Percentiles rank a stretch among this genome's conserved stretches.
These are phyloP conservation scores for Magnaporthiopsis rhizophila DNA, from an alignment of 2,329 filamentous ascomycete species.

Conservation along the genomic window DNA sequence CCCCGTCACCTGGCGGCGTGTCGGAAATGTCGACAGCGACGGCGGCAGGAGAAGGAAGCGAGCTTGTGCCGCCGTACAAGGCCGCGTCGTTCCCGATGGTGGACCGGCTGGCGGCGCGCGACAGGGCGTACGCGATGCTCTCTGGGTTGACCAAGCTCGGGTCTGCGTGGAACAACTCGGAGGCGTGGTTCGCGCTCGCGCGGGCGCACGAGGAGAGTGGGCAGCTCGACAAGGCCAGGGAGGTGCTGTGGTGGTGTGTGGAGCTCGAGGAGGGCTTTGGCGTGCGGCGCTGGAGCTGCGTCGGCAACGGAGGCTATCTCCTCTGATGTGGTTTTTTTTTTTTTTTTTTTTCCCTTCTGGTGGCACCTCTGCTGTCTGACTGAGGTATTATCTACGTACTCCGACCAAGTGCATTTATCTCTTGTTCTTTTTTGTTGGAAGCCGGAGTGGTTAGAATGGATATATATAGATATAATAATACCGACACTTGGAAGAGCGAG, in stretches of 20 bases:
- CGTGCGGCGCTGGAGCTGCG: slow-evolving; percentile 68
- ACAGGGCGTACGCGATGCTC: slow-evolving; percentile 79
- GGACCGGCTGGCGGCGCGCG: slow-evolving; percentile 80
- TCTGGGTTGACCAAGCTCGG: slow-evolving; percentile 79
- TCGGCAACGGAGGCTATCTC: slow-evolving; percentile 60
- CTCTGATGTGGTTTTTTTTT: slow-evolving; percentile 27
- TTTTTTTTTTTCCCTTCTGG: neutral
- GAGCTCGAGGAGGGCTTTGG: slow-evolving; percentile 83
- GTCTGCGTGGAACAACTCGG: slow-evolving; percentile 79
- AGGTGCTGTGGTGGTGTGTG: slow-evolving; percentile 95
- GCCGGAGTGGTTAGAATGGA: neutral
- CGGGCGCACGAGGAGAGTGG: slow-evolving; percentile 82
- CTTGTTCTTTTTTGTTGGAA: neutral
- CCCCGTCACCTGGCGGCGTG: neutral
- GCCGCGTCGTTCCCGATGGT: slow-evolving; percentile 59
- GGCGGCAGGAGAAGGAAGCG: slow-evolving; percentile 14
- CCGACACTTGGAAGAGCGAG: neutral
- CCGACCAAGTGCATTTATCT: neutral
- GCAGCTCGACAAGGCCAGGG: slow-evolving; percentile 79
- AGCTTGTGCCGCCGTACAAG: slow-evolving; percentile 45
- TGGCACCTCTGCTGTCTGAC: too few species aligned
- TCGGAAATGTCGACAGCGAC: neutral
- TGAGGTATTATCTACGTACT: too few species aligned
- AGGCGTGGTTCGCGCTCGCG: slow-evolving; percentile 87
- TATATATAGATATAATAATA: neutral